Percentiles rank a stretch among this genome's conserved stretches.
Conservation (phyloP, 2,329 filamentous ascomycete genomes). For the Phialocephala subalpina region DNA sequence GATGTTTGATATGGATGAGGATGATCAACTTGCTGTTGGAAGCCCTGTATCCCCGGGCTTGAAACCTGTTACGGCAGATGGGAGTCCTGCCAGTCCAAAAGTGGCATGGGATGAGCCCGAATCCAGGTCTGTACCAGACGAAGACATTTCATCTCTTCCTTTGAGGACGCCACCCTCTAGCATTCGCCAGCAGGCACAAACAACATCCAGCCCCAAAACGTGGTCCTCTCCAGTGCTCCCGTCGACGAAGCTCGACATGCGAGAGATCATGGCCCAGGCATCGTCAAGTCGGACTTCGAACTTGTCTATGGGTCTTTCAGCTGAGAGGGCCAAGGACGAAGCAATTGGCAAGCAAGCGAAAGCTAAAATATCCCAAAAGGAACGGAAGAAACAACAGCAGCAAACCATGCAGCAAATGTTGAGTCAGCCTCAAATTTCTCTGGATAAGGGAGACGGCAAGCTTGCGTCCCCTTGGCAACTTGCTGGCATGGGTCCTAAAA, state of each 20-base stretch:
- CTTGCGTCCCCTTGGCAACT: conserved; percentile 71
- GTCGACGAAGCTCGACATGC: conserved; percentile 58
- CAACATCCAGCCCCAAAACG: conserved; percentile 32
- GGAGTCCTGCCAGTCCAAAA: conserved; percentile 20
- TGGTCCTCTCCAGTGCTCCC: conserved; percentile 43
- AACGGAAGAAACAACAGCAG: conserved; percentile 85
- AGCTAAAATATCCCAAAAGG: conserved; percentile 85
- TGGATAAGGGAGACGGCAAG: conserved; percentile 53
- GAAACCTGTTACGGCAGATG: conserved; percentile 10
- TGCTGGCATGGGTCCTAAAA: conserved; percentile 55
- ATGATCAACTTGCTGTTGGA: conserved; percentile 32
- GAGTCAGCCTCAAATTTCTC: conserved; percentile 50
- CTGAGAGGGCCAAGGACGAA: conserved; percentile 51
- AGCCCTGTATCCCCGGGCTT: conserved; percentile 28
- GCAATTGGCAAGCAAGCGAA: conserved; percentile 48
- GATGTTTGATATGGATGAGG: conserved; percentile 94
- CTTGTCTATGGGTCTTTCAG: conserved; percentile 61
- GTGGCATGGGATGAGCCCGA: conserved; percentile 29
- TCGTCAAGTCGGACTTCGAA: conserved; percentile 56
- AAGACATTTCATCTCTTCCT: conserved; percentile 14
- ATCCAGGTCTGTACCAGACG: conserved; percentile 20
- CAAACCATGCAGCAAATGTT: conserved; percentile 51
- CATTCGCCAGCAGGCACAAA: conserved; percentile 13
- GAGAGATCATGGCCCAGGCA: conserved; percentile 85
- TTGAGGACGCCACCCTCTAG: conserved; percentile 13